Base-by-base conservation (phyloP, 2,329 filamentous ascomycete species). In the Sporothrix dimorphospora region DNA sequence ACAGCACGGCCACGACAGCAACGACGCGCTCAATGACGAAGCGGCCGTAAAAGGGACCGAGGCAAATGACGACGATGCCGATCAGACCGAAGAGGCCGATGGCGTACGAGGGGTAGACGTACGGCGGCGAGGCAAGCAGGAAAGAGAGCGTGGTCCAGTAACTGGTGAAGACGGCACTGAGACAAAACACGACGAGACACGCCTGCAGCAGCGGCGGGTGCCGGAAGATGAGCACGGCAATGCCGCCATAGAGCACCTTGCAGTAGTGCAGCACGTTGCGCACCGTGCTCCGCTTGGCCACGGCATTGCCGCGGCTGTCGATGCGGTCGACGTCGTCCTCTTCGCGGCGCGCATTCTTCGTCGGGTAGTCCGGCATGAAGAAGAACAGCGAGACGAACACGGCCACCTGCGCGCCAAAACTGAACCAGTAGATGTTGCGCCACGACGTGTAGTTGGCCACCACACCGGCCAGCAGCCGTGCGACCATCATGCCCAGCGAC, bases 71-170 rank as follows among this genome's bases (percentile, higher is more conserved):
- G 0, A 85, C 88, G 14, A 96, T 88, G 0, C 92, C 93, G 69
- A 94, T 92, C 3, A 97, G 83, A 0, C 92, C 91, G 79, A 96
- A 96, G 4, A 96, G 84, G 0, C 93, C 92, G 67, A 96, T 94
- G 4, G 86, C 84, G 0, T 93, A 79, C 0, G 91, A 88, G 0
- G 85, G 82, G 78, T 92, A 94, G 70, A 85, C 80, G 78, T 93
- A 97, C 0, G 92, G 92, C 1, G 86, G 81, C 0, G 87, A 90
- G 0, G 91, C 88, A 21, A 97, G 87, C 5, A 96, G 85, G 78
- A 97, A 97, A 0, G 92, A 95, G 49, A 96, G 80, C 0, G 92
- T 95, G 0, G 85, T 87, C 86, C 85, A 88, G 77, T 85, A 87
- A 3, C 82, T 83, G 0, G 85, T 87, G 72, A 87, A 87, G 69